Evolutionary conservation across 139 green algal genomes (phyloP).

Genomic region (Micromonas commoda): DNA sequence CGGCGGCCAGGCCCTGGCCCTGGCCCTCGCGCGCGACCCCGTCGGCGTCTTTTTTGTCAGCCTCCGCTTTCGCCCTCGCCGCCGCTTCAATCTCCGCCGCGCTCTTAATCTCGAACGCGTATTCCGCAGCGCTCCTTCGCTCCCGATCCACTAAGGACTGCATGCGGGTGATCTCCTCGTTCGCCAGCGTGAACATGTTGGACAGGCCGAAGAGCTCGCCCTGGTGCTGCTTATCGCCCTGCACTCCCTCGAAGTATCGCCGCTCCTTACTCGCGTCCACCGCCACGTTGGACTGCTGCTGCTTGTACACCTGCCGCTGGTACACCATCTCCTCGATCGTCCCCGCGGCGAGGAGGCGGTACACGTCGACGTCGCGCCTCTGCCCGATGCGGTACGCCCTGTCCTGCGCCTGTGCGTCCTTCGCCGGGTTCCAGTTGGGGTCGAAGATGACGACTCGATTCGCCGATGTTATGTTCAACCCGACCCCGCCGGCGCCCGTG

Average conservation of each 20-base stretch:
- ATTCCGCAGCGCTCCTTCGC: neutral
- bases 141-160: neutral
- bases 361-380: constrained; percentile 63
- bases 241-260: constrained; percentile 9
- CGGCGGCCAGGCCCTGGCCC: no score
- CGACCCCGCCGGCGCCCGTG: constrained; percentile 34
- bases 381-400: constrained; percentile 73
- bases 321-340: constrained; percentile 54
- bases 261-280: neutral
- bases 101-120: neutral
- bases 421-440: constrained; percentile 45
- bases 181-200: constrained; percentile 5
- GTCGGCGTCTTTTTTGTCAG: no score
- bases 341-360: constrained; percentile 58
- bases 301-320: constrained; percentile 20
- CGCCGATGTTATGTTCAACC: constrained; percentile 67
- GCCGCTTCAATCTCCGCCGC: neutral
- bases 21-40: no score
- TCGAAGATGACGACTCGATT: constrained; percentile 71
- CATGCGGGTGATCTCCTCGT: neutral
- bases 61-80: no score
- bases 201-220: constrained; percentile 14
- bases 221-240: neutral
- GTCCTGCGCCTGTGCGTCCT: constrained; percentile 58
- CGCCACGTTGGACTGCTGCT: neutral